phyloP scores from a whole-genome alignment of 495 filamentous ascomycete genomes.

The Penicillium cinerascens region DNA sequence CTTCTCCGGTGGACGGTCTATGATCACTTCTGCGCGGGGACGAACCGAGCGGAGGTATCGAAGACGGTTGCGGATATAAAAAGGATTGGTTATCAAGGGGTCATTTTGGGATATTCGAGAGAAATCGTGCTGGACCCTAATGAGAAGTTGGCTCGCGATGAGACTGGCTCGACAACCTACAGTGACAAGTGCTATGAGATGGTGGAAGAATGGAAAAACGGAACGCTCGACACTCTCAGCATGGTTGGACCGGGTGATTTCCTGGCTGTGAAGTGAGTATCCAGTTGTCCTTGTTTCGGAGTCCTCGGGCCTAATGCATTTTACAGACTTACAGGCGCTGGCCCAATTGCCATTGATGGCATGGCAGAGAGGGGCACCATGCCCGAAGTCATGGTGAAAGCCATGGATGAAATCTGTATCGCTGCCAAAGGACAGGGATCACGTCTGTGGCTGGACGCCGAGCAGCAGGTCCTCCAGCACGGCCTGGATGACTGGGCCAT shows the following conservation, averaged over 20 bases:
- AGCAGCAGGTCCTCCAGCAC: slow-evolving; percentile 35
- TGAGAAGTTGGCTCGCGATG: slow-evolving; percentile 25
- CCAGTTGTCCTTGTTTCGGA: background rate
- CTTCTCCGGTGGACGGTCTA: slow-evolving; percentile 78
- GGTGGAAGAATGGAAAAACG: slow-evolving; percentile 63
- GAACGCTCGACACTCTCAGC: slow-evolving; percentile 64
- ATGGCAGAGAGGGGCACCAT: slow-evolving; percentile 24
- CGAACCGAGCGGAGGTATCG: slow-evolving; percentile 59
- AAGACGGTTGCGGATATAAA: slow-evolving; percentile 58
- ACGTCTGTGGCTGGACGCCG: slow-evolving; percentile 38
- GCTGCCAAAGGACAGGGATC: slow-evolving; percentile 27
- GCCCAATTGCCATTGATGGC: slow-evolving; percentile 26
- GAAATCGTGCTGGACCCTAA: slow-evolving; percentile 65
- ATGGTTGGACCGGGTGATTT: slow-evolving; percentile 67
- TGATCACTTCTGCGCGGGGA: slow-evolving; percentile 78
- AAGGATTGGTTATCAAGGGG: slow-evolving; percentile 68
- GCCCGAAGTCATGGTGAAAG: slow-evolving; percentile 22
- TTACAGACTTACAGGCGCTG: slow-evolving; percentile 32
- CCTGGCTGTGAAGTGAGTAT: slow-evolving; percentile 66
- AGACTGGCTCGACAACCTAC: slow-evolving; percentile 9
- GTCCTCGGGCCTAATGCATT: background rate
- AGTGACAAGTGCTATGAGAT: slow-evolving; percentile 40
- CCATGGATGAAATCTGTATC: slow-evolving; percentile 32
- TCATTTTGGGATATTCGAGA: slow-evolving; percentile 74
- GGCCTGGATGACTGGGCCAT: slow-evolving; percentile 36